Evolutionary conservation across 2,329 filamentous ascomycete species (phyloP), one percentile per base, ranked within the genome.

Genomic region (Nigrograna mackinnonii): DNA sequence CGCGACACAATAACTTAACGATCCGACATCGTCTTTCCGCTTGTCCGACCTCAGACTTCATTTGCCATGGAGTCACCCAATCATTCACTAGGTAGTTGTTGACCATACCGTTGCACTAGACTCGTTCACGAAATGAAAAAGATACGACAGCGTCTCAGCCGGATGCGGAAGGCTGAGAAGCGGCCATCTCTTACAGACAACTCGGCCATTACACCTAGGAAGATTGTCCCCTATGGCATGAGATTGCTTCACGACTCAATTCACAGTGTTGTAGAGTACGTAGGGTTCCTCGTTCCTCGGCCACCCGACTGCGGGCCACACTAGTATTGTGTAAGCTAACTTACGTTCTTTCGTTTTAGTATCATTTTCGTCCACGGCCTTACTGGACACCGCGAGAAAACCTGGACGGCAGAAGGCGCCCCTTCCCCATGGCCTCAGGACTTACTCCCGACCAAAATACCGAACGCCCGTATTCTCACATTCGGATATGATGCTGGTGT

Each of bases 401-500:
- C 50, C 20, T 53, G 47, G 50, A 50, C 21, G n/a, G 37, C 38
- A 30, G 18, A 40, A 12, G 18, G 17, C 2, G 24, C 28, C 2
- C 18, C 5, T 6, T 6, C 9, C 2, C 44, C 43, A 7, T 52
- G 46, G 49, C 49, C 44, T 9, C 2, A 46, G 35, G 37, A 28
- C 2, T 21, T 52, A 3, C 44, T 52, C 1, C 44, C 44, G 4
- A 12, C 22, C 3, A 34, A 37, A 30, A 1, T 52, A 6, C 19
- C 28, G 7, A 39, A 46, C 6, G 43, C 35, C 12, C 39, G 47
- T 6, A 41, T 53, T 11, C 37, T 53, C 20, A 48, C 47, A 7
- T 53, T 37, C 21, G 47, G 50, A 28, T 51, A 51, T 28, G 45
- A 51, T 18, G 45, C 48, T 6, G 34, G 57, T 35, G 53, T 67